phyloP scores from a whole-genome alignment of 768 basidiomycete genomes.

The Tulasnella sp. region DNA sequence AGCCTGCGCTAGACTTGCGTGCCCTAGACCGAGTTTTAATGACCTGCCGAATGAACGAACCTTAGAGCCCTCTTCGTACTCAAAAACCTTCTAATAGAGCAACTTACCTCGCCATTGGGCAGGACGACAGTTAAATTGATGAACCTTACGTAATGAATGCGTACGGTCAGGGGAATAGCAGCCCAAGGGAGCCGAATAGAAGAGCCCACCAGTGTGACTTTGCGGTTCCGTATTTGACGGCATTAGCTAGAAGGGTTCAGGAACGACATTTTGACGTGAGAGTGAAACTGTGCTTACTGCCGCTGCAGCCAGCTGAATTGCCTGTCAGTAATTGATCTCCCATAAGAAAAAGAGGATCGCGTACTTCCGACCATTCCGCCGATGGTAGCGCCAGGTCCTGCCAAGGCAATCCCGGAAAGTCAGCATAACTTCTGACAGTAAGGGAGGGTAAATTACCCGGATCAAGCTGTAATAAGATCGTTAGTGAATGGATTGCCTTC shows the following conservation, averaged over 20 bases:
- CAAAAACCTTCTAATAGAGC: not conserved
- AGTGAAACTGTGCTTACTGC: constrained; percentile 6
- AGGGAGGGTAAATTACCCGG: constrained; percentile 45
- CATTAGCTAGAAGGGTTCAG: constrained; percentile 41
- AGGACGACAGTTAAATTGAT: constrained; percentile 29
- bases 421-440: not conserved
- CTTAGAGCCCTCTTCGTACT: constrained; percentile 48
- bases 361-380: constrained; percentile 86
- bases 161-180: not conserved
- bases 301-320: constrained; percentile 7
- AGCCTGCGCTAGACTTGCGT: constrained; percentile 78
- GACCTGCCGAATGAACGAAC: constrained; percentile 73
- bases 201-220: constrained; percentile 83
- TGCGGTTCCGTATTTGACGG: constrained; percentile 78
- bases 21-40: constrained; percentile 74
- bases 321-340: not conserved
- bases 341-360: constrained; percentile 63
- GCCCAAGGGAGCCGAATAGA: constrained; percentile 30
- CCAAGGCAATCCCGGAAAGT: constrained; percentile 21
- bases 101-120: constrained; percentile 28
- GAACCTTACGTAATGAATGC: not conserved
- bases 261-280: not conserved
- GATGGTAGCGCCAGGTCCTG: constrained; percentile 50
- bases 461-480: constrained; percentile 38
- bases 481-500: not conserved